These are phyloP conservation scores for Lasiodiplodia citricola DNA, from an alignment of 2,329 filamentous ascomycete species.

Conservation along the genomic window DNA sequence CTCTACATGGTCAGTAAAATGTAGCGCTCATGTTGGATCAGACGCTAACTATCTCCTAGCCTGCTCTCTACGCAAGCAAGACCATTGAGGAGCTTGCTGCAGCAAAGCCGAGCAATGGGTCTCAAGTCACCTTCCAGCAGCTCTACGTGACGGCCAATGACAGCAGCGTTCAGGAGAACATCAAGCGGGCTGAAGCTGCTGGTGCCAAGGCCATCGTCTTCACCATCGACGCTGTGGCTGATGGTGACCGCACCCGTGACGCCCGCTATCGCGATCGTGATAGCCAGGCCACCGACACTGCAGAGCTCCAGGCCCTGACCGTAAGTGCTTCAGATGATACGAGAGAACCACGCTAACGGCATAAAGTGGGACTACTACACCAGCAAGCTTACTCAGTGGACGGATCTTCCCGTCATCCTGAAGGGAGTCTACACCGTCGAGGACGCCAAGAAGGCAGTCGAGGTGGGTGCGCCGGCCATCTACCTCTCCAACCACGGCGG, in stretches of 20 bases:
- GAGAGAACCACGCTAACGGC: neutral
- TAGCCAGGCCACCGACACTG: slow-evolving; percentile 39
- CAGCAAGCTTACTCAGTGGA: slow-evolving; percentile 42
- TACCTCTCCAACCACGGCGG: slow-evolving; percentile 51
- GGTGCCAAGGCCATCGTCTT: slow-evolving; percentile 49
- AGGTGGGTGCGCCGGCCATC: slow-evolving; percentile 45
- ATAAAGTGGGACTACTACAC: slow-evolving; percentile 38
- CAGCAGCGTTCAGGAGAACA: slow-evolving; percentile 38
- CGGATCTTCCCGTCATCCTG: slow-evolving; percentile 44
- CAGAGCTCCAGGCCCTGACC: slow-evolving; percentile 33
- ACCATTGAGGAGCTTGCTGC: slow-evolving; percentile 40
- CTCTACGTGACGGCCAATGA: slow-evolving; percentile 45
- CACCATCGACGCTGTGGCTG: slow-evolving; percentile 48
- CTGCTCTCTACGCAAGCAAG: slow-evolving; percentile 35
- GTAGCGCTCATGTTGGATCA: neutral
- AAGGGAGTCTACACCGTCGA: slow-evolving; percentile 49
- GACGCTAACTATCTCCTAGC: neutral
- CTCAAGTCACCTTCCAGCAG: slow-evolving; percentile 30
- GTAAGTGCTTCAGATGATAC: neutral
- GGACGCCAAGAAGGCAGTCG: slow-evolving; percentile 44
- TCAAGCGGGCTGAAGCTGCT: slow-evolving; percentile 39
- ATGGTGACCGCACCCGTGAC: slow-evolving; percentile 45
- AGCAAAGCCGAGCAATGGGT: slow-evolving; percentile 30
- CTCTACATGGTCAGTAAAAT: slow-evolving; percentile 51
- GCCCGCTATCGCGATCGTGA: slow-evolving; percentile 39